Evolutionary conservation across 306 rosid genomes (phyloP), one percentile per base, ranked within the genome.

Genomic region (Mimosa bimucronata): DNA sequence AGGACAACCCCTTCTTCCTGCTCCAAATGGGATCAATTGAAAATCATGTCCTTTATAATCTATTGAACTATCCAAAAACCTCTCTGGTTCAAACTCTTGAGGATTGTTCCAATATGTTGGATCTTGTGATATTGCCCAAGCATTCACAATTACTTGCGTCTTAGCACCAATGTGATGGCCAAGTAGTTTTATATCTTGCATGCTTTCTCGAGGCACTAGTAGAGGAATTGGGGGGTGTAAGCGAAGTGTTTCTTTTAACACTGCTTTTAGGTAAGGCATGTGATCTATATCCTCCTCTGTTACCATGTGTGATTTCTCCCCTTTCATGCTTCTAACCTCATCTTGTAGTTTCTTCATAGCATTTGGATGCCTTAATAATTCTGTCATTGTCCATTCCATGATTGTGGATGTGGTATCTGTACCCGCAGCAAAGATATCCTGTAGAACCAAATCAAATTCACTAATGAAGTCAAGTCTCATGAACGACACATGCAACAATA

Each of bases 371-470:
- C 60, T 73, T 0, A 75, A 31, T 15, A 74, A 31, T 15, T 55
- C 77, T 21, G 77, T 37, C 57, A 58, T 75, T 26, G 70, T 41
- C 83, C 79, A 73, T 19, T 73, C 79, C 18, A 73, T 6, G 2
- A 64, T 65, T 19, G 83, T 68, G 9, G 9, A 34, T 13, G 67
- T 64, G 13, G 83, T 80, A 11, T 79, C 79, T 18, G 83, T 64
- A 4, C 83, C 79, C 9, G 83, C 79, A 48, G 13, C 60, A 80
- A 80, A 73, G 67, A 73, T 80, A 15, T 80, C 79, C 83, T 80
- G 28, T 18, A 21, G 19, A 18, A 29, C 6, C 2, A 28, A 26
- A 11, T 10, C 4, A 28, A 26, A 61, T 12, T 26, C 19, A 61
- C 38, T 29, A 29, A 58, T 25, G 10, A 25, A 0, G 2, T 60